These are phyloP conservation scores for Botryotinia globosa DNA, from an alignment of 2,329 filamentous ascomycete genomes.

Conservation along the genomic window DNA sequence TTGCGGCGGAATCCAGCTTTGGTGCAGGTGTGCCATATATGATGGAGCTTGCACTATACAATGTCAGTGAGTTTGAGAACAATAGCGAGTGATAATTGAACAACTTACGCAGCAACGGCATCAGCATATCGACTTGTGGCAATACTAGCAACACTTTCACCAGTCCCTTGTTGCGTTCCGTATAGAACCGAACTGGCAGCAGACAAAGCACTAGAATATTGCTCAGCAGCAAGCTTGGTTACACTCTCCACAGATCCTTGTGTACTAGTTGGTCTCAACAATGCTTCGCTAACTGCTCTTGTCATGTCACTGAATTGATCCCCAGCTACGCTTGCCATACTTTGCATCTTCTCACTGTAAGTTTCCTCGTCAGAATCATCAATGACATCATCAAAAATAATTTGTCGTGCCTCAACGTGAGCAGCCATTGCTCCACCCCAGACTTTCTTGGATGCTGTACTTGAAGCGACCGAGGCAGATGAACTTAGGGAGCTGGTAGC, in stretches of 20 bases:
- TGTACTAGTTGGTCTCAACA: constrained; percentile 44
- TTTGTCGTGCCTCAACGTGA: constrained; percentile 50
- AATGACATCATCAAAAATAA: constrained; percentile 45
- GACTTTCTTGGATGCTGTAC: constrained; percentile 47
- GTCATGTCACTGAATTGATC: constrained; percentile 53
- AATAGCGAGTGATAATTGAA: neutral
- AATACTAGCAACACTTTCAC: constrained; percentile 48
- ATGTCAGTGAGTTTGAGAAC: constrained; percentile 24
- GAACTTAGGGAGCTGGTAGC: constrained; percentile 32
- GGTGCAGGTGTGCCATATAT: constrained; percentile 68
- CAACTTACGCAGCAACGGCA: constrained; percentile 54
- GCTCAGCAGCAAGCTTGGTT: constrained; percentile 53
- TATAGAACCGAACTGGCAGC: constrained; percentile 57
- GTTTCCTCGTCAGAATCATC: constrained; percentile 44
- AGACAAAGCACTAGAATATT: constrained; percentile 54
- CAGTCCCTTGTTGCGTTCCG: constrained; percentile 45
- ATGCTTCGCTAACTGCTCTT: constrained; percentile 54
- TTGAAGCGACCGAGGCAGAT: constrained; percentile 31
- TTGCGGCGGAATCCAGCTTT: constrained; percentile 44
- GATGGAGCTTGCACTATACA: constrained; percentile 48
- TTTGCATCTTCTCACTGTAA: constrained; percentile 51
- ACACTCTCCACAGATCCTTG: constrained; percentile 46
- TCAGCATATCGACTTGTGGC: constrained; percentile 54
- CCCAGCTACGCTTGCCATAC: constrained; percentile 50
- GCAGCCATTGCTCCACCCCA: constrained; percentile 43